A percentile compares a stretch with the other conserved stretches of the same genome.
phyloP scores from a whole-genome alignment of 108 stramenopile genomes.

The Aureococcus anophagefferens region DNA sequence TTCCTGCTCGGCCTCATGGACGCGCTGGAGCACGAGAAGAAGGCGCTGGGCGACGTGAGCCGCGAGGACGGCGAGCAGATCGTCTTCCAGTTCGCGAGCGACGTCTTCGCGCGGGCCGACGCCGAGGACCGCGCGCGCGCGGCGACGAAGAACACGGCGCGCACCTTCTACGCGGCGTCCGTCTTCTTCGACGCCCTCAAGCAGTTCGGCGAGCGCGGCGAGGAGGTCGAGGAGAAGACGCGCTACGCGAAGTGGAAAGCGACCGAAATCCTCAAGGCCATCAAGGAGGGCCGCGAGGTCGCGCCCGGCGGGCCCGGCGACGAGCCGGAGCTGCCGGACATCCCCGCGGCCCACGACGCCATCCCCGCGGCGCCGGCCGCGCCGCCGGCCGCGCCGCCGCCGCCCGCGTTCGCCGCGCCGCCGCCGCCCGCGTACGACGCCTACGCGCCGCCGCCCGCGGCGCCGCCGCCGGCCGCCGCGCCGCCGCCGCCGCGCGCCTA shows the following conservation, averaged over 20 bases:
- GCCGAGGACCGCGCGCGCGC: constrained; percentile 58
- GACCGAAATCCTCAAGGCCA: constrained; percentile 79
- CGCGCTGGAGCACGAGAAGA: neutral
- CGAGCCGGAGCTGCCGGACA: neutral
- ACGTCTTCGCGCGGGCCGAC: constrained; percentile 76
- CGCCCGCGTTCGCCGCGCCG: neutral
- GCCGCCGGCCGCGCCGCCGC: neutral
- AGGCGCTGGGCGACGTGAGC: neutral
- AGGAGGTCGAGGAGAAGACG: constrained; percentile 11
- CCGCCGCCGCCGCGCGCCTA: too few species aligned
- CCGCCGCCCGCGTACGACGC: constrained; percentile 2
- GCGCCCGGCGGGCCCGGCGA: constrained; percentile 63
- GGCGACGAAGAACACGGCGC: constrained; percentile 66
- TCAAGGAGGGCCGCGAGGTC: constrained; percentile 70
- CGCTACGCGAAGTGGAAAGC: constrained; percentile 84
- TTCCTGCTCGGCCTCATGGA: constrained; percentile 1
- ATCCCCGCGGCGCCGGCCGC: too few species aligned
- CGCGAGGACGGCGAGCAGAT: neutral
- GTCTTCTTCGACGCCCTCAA: constrained; percentile 74
- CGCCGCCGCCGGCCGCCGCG: too few species aligned
- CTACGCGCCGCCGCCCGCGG: too few species aligned
- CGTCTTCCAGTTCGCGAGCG: constrained; percentile 4
- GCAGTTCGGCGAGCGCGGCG: constrained; percentile 54
- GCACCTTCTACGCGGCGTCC: constrained; percentile 80
- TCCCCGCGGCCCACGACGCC: neutral